Base-by-base conservation (phyloP, 2,329 filamentous ascomycete species). In the Exserohilum rostratum region DNA sequence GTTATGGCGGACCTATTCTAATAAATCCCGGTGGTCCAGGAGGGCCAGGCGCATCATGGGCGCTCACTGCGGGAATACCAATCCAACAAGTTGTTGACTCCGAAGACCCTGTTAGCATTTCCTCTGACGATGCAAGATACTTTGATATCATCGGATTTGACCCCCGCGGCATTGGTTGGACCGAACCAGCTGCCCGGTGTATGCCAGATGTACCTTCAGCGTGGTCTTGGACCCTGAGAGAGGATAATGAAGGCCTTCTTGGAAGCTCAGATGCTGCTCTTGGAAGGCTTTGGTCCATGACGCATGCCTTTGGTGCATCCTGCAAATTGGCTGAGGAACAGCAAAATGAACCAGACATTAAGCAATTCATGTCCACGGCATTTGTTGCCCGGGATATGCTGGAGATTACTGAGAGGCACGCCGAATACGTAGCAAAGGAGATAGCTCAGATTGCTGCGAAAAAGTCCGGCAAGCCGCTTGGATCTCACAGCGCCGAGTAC, bases 371-470 rank as follows among this genome's bases (percentile, higher is more conserved):
- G 40, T 77, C 76, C 13, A 82, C 81, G 0, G 77, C 79, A 1
- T 77, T 75, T 20, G 78, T 80, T 2, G 80, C 78, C 2, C 68
- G 76, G 34, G 80, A 83, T 55, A 82, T 83, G 78, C 65, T 83
- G 6, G 75, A 78, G 35, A 74, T 83, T 31, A 70, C 78, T 10
- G 80, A 83, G 55, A 71, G 62, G 29, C 73, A 79, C 37, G 77
- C 72, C 6, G 70, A 76, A 22, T 78, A 65, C 54, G 67, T 62
- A 6, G 61, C 58, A 9, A 46, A 65, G 4, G 35, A 64, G 27
- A 22, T 46, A 15, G 34, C 17, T 31, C 37, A 53, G 15, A 30
- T 54, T 4, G 7, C 37, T 12, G 44, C 30, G n/a, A 43, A 47
- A 31, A 53, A 38, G 27, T 13, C 42, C 3, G 30, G 45, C 11